A percentile compares a stretch with the other conserved stretches of the same genome.
phyloP scores from a whole-genome alignment of 2,329 filamentous ascomycete species.

The Nothophaeocryptopus gaeumannii region DNA sequence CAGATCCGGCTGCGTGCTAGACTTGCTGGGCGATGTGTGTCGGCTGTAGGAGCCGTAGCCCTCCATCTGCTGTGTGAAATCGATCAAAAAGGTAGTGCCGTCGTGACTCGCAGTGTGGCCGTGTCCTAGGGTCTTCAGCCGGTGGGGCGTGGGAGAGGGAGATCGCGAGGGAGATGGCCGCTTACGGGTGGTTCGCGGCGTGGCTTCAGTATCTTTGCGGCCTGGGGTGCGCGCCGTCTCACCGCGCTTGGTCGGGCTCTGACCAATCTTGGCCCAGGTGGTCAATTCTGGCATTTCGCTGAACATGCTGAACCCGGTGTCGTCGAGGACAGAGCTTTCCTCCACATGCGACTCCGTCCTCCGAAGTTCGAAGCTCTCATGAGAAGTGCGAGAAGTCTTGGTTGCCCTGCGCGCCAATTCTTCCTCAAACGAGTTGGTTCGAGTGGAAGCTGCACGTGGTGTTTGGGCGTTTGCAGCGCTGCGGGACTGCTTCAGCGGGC shows the following conservation, averaged over 20 bases:
- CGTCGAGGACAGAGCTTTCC: constrained; percentile 48
- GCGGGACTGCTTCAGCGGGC: constrained; percentile 27
- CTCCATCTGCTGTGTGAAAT: constrained; percentile 80
- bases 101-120: constrained; percentile 49
- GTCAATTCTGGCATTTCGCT: constrained; percentile 88
- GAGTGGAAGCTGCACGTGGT: constrained; percentile 22
- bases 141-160: constrained; percentile 54
- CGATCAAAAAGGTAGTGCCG: constrained; percentile 73
- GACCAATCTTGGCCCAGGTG: constrained; percentile 70
- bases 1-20: constrained; percentile 48
- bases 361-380: constrained; percentile 8
- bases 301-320: constrained; percentile 80
- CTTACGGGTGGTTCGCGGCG: constrained; percentile 51
- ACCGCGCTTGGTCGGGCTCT: constrained; percentile 44
- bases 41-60: constrained; percentile 48
- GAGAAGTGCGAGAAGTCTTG: not conserved
- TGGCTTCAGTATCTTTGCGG: constrained; percentile 36
- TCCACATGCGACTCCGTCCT: constrained; percentile 1
- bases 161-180: constrained; percentile 42
- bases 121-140: constrained; percentile 40
- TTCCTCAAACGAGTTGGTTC: constrained; percentile 23
- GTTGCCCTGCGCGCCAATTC: constrained; percentile 9
- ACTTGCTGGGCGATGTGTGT: constrained; percentile 54
- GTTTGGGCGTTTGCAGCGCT: constrained; percentile 28
- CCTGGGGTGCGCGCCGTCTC: constrained; percentile 26